Evolutionary conservation across 345 rosid species (phyloP).

Genomic region (Salix caprea): DNA sequence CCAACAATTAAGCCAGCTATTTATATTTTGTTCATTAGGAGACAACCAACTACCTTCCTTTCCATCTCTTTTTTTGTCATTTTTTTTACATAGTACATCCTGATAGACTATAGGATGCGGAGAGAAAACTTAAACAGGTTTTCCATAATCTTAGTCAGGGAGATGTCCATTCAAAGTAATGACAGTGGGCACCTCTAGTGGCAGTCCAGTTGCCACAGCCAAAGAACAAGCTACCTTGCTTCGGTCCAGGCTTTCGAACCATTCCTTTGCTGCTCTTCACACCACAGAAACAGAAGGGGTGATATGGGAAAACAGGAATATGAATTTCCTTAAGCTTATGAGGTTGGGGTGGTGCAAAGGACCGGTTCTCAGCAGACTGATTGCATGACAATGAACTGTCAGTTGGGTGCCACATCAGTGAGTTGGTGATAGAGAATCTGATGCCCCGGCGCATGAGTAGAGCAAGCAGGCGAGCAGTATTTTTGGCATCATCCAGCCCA

Average conservation of each 20-base stretch:
- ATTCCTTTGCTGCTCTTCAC: slow-evolving; percentile 33
- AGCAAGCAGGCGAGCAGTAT: slow-evolving; percentile 40
- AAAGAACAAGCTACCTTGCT: slow-evolving; percentile 35
- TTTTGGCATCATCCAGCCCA: slow-evolving; percentile 45
- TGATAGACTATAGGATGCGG: neutral
- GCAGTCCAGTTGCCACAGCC: slow-evolving; percentile 48
- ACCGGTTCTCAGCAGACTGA: slow-evolving; percentile 11
- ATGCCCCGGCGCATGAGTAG: slow-evolving; percentile 35
- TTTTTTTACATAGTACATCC: slow-evolving; percentile 14
- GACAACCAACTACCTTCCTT: slow-evolving; percentile 15
- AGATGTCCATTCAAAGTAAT: slow-evolving; percentile 40
- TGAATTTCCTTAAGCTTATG: slow-evolving; percentile 14
- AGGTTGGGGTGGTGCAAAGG: slow-evolving; percentile 16
- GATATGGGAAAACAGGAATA: slow-evolving; percentile 22
- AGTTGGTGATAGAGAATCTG: slow-evolving; percentile 36
- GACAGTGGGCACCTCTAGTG: slow-evolving; percentile 28
- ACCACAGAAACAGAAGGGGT: slow-evolving; percentile 40
- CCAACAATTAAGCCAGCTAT: slow-evolving; percentile 10
- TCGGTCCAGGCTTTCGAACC: slow-evolving; percentile 37
- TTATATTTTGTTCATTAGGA: slow-evolving; percentile 8
- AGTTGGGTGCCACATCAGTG: slow-evolving; percentile 27
- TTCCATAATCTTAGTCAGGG: slow-evolving; percentile 17
- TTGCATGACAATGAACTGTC: slow-evolving; percentile 20
- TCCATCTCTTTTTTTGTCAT: neutral
- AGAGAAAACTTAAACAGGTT: neutral